Evolutionary conservation across 129 eudicot species (phyloP).

Genomic region (Chrysanthemum lavandulifolium): DNA sequence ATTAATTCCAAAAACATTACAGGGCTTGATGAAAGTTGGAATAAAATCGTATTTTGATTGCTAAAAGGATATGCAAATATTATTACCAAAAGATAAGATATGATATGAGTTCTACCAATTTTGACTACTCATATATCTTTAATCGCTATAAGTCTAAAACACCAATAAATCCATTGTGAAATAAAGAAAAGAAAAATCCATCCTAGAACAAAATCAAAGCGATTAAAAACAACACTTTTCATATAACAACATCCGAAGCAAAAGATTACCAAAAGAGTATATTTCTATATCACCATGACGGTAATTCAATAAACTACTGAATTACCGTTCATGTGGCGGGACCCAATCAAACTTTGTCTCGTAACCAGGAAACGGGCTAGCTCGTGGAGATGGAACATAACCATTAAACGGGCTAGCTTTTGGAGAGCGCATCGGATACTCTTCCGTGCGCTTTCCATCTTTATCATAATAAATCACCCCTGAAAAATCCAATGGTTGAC

Average conservation of each 20-base stretch:
- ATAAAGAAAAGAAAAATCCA: not conserved
- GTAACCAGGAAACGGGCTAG: conserved; percentile 41
- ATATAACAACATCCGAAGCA: conserved; percentile 24
- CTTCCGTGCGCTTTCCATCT: conserved; percentile 42
- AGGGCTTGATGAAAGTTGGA: not conserved
- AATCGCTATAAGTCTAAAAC: conserved; percentile 4
- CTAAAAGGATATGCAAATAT: not conserved
- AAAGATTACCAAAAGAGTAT: not conserved
- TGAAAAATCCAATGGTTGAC: conserved; percentile 68
- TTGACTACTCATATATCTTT: not conserved
- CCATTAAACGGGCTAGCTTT: conserved; percentile 28
- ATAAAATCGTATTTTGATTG: not conserved
- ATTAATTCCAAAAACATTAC: not conserved
- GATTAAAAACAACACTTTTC: not conserved
- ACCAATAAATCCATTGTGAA: conserved; percentile 3
- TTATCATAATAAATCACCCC: conserved; percentile 61
- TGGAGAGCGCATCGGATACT: conserved; percentile 55
- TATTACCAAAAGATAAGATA: conserved; percentile 18
- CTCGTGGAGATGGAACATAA: conserved; percentile 40
- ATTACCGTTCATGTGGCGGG: conserved; percentile 28
- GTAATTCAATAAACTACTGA: conserved; percentile 3
- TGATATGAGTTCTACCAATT: conserved; percentile 3
- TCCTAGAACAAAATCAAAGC: not conserved
- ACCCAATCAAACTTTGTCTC: conserved; percentile 36
- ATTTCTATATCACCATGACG: not conserved